A percentile compares a stretch with the other conserved stretches of the same genome.
Conservation (phyloP, 345 rosid genomes). For the Conringia planisiliqua region DNA sequence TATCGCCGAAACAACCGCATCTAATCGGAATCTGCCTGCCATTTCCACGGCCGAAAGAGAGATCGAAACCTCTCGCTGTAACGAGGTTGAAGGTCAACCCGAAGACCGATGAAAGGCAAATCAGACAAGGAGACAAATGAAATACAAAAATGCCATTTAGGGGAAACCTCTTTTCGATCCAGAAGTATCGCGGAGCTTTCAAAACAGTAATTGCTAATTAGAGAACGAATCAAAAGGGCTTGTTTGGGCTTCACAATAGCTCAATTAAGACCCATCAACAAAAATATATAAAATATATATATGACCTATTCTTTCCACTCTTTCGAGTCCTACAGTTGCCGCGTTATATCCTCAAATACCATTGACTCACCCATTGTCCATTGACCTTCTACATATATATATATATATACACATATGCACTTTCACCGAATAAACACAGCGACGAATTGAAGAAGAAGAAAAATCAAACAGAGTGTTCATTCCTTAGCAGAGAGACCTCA, state of each 20-base stretch:
- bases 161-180: neutral
- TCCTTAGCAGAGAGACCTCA: neutral
- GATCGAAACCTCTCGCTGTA: neutral
- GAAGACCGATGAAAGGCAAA: constrained; percentile 16
- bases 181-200: neutral
- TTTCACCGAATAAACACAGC: neutral
- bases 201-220: neutral
- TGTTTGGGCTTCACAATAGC: neutral
- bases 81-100: constrained; percentile 19
- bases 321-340: constrained; percentile 18
- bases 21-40: constrained; percentile 43
- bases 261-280: constrained; percentile 15
- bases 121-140: constrained; percentile 6
- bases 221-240: neutral
- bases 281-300: neutral
- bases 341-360: constrained; percentile 2
- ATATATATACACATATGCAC: neutral
- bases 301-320: constrained; percentile 11
- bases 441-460: neutral
- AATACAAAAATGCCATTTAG: too few species aligned
- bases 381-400: neutral
- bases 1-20: constrained; percentile 52
- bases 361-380: constrained; percentile 10
- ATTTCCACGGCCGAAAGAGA: neutral
- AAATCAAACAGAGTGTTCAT: neutral